Conservation (phyloP, 441 rosid genomes). For the Erysimum cheiri region DNA sequence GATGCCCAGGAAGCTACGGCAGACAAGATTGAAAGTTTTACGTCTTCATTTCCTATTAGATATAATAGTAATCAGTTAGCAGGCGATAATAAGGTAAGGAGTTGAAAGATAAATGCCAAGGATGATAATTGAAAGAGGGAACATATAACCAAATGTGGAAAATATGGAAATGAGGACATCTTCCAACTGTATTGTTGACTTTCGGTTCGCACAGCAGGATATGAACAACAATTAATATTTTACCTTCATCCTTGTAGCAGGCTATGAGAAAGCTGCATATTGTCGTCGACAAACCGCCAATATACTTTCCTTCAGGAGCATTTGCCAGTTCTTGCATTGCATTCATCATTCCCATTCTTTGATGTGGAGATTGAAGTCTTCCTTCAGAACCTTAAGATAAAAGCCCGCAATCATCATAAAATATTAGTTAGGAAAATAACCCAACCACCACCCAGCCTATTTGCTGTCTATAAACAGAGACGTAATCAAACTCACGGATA, state of each 20-base stretch:
- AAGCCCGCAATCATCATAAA: constrained; percentile 11
- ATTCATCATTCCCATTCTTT: constrained; percentile 90
- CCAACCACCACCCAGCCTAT: constrained; percentile 16
- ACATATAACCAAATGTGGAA: constrained; percentile 5
- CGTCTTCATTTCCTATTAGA: constrained; percentile 92
- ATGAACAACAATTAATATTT: constrained; percentile 26
- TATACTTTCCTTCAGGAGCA: constrained; percentile 91
- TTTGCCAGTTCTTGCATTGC: constrained; percentile 82
- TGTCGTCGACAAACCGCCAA: constrained; percentile 59
- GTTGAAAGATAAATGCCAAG: constrained; percentile 21
- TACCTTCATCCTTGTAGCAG: constrained; percentile 93
- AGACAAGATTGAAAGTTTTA: constrained; percentile 78
- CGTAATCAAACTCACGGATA: constrained; percentile 9
- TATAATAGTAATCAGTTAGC: constrained; percentile 36
- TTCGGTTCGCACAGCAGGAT: not conserved
- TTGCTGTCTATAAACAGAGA: constrained; percentile 16
- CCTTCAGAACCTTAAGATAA: constrained; percentile 88
- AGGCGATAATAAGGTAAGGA: constrained; percentile 12
- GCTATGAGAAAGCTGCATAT: constrained; percentile 75
- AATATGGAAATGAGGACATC: constrained; percentile 16
- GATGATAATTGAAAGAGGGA: not conserved
- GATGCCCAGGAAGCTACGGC: constrained; percentile 84
- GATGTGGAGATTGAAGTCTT: constrained; percentile 90
- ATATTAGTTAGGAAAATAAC: constrained; percentile 12
- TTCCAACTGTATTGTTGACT: not conserved